Base-by-base conservation (phyloP, 2,329 filamentous ascomycete genomes). In the Monosporascus sp. region DNA sequence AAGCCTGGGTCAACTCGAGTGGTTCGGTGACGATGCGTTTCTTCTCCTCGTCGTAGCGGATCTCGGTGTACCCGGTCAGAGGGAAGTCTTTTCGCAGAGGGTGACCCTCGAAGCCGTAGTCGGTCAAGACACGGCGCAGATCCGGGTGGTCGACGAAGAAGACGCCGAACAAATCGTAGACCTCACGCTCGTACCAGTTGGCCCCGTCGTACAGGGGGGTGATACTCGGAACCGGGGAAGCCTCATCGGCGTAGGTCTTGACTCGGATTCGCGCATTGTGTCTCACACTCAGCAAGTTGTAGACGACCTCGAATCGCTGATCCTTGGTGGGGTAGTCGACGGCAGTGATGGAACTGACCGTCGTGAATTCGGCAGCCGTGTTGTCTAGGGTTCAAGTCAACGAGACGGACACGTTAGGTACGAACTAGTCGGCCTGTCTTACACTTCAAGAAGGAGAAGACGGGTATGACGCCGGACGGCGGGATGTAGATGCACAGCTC, bases 21-120 rank as follows among this genome's bases (percentile, higher is more conserved):
- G 95, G 94, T 80, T 99, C 95, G 34, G 95, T 93, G 56, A 99
- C 93, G 69, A 99, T 97, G 58, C 94, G 85, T 85, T 99, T 99
- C 89, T 97, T 99, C 82, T 99, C 95, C 77, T 99, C 94, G 64
- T 99, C 94, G 70, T 95, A 99, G 68, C 94, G 84, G 63, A 99
- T 88, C 78, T 99, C 95, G 36, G 94, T 99, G 79, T 99, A 99
- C 48, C 94, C 94, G 2, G 94, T 97, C 71, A 99, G 77, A 22
- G 94, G 94, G 78, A 99, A 99, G 71, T 99, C 94, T 79, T 99
- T 99, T 69, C 95, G 85, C 69, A 99, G 77, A 43, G 94, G 94
- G 76, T 99, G 94, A 51, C 94, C 94, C 72, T 99, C 95, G 69
- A 99, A 99, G 51, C 94, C 94, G 73, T 99, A 99, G 73, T 99